Evolutionary conservation across 1,284 basidiomycete species (phyloP), one percentile per base, ranked within the genome.

Genomic region (Naganishia sp.): DNA sequence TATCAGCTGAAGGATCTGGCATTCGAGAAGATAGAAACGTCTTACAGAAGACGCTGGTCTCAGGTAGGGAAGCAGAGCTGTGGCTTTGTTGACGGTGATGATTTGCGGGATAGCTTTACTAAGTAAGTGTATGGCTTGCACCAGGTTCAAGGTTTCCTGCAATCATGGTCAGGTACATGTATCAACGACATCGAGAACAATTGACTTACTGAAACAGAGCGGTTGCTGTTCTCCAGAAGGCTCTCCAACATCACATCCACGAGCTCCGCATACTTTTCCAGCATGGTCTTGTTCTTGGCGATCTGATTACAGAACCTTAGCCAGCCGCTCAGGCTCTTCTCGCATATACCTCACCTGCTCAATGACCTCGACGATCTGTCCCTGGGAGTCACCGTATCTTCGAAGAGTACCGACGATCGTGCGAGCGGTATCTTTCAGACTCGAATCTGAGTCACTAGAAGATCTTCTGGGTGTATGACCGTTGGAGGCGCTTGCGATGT

Each of bases 101-200:
- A 94, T 84, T 3, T 86, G 84, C 0, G 92, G 90, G 74, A 91
- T 88, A 0, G 90, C 89, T 2, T 86, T 84, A 6, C 87, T 86
- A 70, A 97, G 87, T 1, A 94, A 79, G 75, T 92, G 86, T 43
- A 96, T 88, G 0, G 92, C 91, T 71, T 89, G 84, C 70, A 96
- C 66, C n/a, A 67, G n/a, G 39, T 61, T 60, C 39, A 67, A 39
- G 5, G 65, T 66, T 28, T 85, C 74, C 90, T 92, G 70, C 88
- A 89, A 68, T 39, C 15, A 36, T 10, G 21, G 42, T 5, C 9
- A 33, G 28, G 45, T 46, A 18, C 48, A 25, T 59, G 44, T 33
- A n/a, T 46, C 7, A 10, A 13, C 6, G 44, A 33, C 31, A 9
- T 6, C 1, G 31, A 21, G 16, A 3, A 44, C 18, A n/a, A 9